Evolutionary conservation across 1,139 yeast species (phyloP).

Genomic region (Pichia inconspicua): DNA sequence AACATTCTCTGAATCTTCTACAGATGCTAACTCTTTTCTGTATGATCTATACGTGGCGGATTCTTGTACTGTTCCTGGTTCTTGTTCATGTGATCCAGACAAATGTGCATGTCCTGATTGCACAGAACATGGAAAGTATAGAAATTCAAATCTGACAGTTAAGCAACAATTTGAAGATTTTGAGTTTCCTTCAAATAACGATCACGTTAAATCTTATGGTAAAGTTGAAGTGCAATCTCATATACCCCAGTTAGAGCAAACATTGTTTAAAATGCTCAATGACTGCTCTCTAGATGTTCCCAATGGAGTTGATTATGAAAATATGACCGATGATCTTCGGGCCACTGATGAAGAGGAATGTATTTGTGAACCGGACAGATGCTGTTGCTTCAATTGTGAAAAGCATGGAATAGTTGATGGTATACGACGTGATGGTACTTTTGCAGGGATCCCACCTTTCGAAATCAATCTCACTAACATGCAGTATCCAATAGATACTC

Average conservation of each 20-base stretch:
- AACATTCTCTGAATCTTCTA: background rate
- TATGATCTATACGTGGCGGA: constrained; percentile 27
- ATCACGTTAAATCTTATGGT: constrained; percentile 9
- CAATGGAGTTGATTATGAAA: background rate
- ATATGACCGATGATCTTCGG: constrained; percentile 1
- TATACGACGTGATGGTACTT: constrained; percentile 25
- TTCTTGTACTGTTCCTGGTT: constrained; percentile 42
- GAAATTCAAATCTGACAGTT: constrained; percentile 9
- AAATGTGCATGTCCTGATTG: constrained; percentile 44
- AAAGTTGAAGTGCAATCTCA: constrained; percentile 13
- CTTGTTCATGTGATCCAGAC: constrained; percentile 41
- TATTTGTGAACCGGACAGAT: constrained; percentile 38
- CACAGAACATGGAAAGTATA: constrained; percentile 33
- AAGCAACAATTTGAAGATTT: constrained; percentile 15
- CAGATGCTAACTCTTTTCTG: constrained; percentile 3
- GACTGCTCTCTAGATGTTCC: background rate
- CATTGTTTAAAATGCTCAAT: constrained; percentile 9
- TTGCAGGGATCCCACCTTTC: constrained; percentile 4
- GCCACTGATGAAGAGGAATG: constrained; percentile 26
- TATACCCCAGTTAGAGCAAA: constrained; percentile 15
- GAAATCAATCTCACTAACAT: constrained; percentile 11
- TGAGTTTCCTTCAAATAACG: constrained; percentile 11
- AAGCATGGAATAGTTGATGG: constrained; percentile 50
- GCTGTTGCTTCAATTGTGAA: constrained; percentile 48
- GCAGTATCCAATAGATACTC: constrained; percentile 11